A percentile compares a stretch with the other conserved stretches of the same genome.
phyloP scores from a whole-genome alignment of 2,329 filamentous ascomycete species.

The Trichoderma cornu-damae region DNA sequence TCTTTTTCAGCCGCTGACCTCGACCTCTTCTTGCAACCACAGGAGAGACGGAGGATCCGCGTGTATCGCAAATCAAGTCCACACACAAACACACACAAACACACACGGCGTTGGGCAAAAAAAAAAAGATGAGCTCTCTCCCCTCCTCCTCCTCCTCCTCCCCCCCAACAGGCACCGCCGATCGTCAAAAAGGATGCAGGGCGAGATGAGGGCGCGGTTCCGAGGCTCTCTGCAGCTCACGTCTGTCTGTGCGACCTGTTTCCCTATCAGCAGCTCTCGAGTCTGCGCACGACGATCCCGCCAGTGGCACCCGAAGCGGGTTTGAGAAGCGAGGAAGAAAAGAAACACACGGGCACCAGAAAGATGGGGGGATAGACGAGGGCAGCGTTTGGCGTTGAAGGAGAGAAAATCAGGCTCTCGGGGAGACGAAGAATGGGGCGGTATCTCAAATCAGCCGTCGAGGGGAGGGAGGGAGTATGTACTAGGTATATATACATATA shows the following conservation, averaged over 20 bases:
- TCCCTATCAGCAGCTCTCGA: constrained; percentile 7
- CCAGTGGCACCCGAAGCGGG: constrained; percentile 14
- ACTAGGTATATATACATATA: no score
- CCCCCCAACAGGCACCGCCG: constrained; percentile 4
- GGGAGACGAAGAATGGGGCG: no score
- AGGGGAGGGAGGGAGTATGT: no score
- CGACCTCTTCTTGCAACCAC: not conserved
- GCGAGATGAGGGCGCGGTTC: not conserved
- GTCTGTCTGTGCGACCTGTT: not conserved
- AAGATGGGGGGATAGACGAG: not conserved
- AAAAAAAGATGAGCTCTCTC: not conserved
- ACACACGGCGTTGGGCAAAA: not conserved
- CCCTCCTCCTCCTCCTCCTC: no score
- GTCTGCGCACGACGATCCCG: constrained; percentile 8
- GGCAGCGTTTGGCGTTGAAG: not conserved
- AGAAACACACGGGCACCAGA: constrained; percentile 6
- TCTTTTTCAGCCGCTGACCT: no score
- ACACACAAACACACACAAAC: no score
- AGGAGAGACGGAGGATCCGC: not conserved
- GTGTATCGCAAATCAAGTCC: not conserved
- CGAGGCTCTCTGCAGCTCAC: not conserved
- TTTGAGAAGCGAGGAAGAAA: constrained; percentile 11
- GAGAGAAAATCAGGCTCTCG: no score
- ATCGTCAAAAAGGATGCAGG: not conserved
- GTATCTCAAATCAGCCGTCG: no score